A percentile compares a stretch with the other conserved stretches of the same genome.
These are phyloP conservation scores for Populus nigra DNA, from an alignment of 345 rosid species.

Conservation along the genomic window DNA sequence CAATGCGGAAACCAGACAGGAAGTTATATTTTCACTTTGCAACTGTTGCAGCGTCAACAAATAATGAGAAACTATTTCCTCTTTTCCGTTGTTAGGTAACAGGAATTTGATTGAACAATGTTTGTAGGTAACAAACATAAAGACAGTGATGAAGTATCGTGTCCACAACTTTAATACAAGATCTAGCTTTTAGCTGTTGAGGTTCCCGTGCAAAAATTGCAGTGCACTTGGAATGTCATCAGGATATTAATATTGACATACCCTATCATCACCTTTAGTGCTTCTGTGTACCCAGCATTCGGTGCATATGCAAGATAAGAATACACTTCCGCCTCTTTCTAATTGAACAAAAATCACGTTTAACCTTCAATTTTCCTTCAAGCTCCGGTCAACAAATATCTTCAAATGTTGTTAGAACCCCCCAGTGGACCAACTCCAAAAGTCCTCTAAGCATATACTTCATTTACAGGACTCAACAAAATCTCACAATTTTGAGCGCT, in stretches of 20 bases:
- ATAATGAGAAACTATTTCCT: background rate
- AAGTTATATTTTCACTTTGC: background rate
- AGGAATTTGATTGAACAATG: background rate
- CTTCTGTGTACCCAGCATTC: background rate
- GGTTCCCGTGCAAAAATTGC: background rate
- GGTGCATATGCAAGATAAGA: background rate
- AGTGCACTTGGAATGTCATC: background rate
- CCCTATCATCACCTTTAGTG: background rate
- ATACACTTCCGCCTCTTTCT: background rate
- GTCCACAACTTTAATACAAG: background rate
- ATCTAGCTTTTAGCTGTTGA: background rate
- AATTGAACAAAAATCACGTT: background rate
- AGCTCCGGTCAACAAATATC: background rate
- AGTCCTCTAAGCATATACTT: background rate
- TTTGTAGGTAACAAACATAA: background rate
- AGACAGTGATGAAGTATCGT: background rate
- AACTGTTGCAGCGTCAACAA: background rate
- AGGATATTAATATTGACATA: background rate
- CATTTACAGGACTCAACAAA: conserved; percentile 32
- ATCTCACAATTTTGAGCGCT: conserved; percentile 56
- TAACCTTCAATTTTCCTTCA: background rate
- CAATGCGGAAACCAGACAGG: background rate
- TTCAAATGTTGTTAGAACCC: background rate
- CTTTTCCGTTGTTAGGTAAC: background rate
- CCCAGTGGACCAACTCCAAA: background rate